Evolutionary conservation across 345 rosid genomes (phyloP).

Genomic region (Gossypioides kirkii): DNA sequence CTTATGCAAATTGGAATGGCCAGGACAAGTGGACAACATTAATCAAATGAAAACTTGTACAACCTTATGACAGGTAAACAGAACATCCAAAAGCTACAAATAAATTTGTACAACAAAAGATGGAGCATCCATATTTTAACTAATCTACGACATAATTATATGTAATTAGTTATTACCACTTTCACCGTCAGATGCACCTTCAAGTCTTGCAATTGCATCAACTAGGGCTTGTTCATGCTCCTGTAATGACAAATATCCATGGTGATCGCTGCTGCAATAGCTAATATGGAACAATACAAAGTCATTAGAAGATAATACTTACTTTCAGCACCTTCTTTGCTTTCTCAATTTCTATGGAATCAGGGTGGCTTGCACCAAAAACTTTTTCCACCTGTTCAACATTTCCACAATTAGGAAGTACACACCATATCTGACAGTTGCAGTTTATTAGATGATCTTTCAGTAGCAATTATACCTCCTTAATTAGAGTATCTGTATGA

Average conservation of each 20-base stretch:
- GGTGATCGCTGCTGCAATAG: conserved; percentile 7
- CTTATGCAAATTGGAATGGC: background rate
- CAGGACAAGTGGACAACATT: conserved; percentile 8
- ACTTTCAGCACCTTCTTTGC: conserved; percentile 85
- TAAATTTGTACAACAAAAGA: conserved; percentile 27
- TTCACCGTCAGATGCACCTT: conserved; percentile 94
- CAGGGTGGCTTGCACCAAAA: conserved; percentile 59
- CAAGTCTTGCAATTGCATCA: conserved; percentile 85
- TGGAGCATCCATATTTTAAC: conserved; percentile 21
- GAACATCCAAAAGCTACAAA: conserved; percentile 26
- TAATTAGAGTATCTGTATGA: conserved; percentile 78
- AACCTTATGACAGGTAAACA: conserved; percentile 22
- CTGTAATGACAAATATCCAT: conserved; percentile 32
- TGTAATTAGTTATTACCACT: conserved; percentile 83
- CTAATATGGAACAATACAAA: background rate
- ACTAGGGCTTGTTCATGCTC: conserved; percentile 89
- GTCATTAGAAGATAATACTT: conserved; percentile 19
- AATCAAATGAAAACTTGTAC: conserved; percentile 20
- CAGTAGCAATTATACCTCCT: conserved; percentile 53
- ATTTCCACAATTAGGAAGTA: conserved; percentile 5
- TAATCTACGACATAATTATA: conserved; percentile 32
- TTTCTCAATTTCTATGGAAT: conserved; percentile 68
- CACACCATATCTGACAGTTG: background rate
- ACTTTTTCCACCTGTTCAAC: conserved; percentile 77
- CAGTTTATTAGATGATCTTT: conserved; percentile 7